Evolutionary conservation across 2,329 filamentous ascomycete species (phyloP).

Genomic region (Pyrenochaeta sp.): DNA sequence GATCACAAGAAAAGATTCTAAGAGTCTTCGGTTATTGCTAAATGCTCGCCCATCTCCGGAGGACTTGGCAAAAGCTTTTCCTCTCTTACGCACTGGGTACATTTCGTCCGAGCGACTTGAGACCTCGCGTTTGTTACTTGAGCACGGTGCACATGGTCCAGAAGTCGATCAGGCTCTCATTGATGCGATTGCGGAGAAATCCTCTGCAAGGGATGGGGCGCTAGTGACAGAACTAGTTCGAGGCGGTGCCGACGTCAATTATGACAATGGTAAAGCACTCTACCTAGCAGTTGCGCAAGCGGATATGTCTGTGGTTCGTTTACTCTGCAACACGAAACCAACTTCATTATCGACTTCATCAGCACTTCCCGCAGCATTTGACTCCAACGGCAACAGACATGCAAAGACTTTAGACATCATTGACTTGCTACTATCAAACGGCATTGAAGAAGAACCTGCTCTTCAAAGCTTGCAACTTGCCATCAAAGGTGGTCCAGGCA

Average conservation of each 20-base stretch:
- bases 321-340: conserved; percentile 35
- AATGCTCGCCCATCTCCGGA: conserved; percentile 30
- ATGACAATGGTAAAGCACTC: conserved; percentile 34
- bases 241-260: conserved; percentile 33
- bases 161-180: conserved; percentile 42
- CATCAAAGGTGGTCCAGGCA: conserved; percentile 37
- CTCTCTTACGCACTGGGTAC: conserved; percentile 29
- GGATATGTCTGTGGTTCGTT: conserved; percentile 35
- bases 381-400: conserved; percentile 30
- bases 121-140: conserved; percentile 30
- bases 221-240: conserved; percentile 38
- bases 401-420: conserved; percentile 33
- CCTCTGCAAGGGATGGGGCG: conserved; percentile 29
- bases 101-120: conserved; percentile 32
- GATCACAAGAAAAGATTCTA: conserved; percentile 31
- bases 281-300: conserved; percentile 36
- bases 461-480: conserved; percentile 34
- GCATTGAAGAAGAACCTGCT: conserved; percentile 32
- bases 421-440: conserved; percentile 35
- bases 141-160: conserved; percentile 34
- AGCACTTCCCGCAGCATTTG: conserved; percentile 41
- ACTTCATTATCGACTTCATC: conserved; percentile 29
- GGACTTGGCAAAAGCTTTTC: conserved; percentile 32
- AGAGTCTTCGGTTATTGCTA: conserved; percentile 30
- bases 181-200: conserved; percentile 37